These are phyloP conservation scores for Nannochloropsis salina DNA, from an alignment of 108 stramenopile genomes.

Conservation along the genomic window DNA sequence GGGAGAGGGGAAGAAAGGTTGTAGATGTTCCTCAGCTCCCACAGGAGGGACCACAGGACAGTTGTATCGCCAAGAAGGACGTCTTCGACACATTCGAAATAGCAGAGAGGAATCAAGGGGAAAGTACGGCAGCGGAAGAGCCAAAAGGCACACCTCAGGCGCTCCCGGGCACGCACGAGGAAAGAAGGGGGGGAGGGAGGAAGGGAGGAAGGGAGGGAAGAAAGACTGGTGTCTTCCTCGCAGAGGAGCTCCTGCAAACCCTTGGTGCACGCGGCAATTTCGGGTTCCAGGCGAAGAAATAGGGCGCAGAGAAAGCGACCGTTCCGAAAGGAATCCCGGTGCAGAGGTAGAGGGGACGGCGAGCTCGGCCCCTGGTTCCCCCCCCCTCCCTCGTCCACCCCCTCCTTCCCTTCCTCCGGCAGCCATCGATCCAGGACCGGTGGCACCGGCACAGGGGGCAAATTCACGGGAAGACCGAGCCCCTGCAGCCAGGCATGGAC, in stretches of 20 bases:
- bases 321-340: background rate
- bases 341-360: background rate
- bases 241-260: slow-evolving; percentile 7
- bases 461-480: background rate
- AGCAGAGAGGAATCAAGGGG: background rate
- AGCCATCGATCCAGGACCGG: background rate
- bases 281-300: background rate
- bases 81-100: background rate
- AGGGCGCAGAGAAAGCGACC: background rate
- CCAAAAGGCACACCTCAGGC: background rate
- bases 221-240: background rate
- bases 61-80: background rate
- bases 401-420: background rate
- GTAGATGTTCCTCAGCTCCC: background rate
- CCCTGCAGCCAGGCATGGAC: background rate
- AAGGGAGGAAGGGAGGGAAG: background rate
- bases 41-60: background rate
- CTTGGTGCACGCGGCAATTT: background rate
- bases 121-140: background rate
- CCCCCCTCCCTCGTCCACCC: background rate
- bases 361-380: background rate
- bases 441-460: too few relatives aligned
- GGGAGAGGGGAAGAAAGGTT: background rate
- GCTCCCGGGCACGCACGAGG: slow-evolving; percentile 1
- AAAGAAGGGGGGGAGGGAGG: background rate